Evolutionary conservation across 257 asterid species (phyloP).

Genomic region (Ballota nigra): DNA sequence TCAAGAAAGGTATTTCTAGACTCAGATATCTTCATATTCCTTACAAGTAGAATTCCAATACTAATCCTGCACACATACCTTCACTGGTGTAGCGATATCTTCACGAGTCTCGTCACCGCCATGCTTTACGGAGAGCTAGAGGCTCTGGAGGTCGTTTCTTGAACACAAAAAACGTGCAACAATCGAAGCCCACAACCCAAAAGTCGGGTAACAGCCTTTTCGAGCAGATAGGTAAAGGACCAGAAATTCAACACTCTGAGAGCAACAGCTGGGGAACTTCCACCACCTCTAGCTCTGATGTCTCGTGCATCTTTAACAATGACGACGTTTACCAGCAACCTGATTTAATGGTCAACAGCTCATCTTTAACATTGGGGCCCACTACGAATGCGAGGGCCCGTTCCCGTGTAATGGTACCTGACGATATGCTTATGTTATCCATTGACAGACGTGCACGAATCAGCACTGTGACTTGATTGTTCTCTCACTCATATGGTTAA

Average conservation of each 20-base stretch:
- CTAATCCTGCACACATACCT: neutral
- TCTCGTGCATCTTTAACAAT: conserved; percentile 57
- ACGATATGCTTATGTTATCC: conserved; percentile 37
- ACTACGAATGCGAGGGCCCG: conserved; percentile 11
- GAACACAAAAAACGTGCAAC: conserved; percentile 41
- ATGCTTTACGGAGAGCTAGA: conserved; percentile 63
- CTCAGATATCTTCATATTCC: neutral
- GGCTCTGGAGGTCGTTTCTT: conserved; percentile 71
- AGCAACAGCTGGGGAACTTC: conserved; percentile 53
- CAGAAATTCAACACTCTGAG: conserved; percentile 31
- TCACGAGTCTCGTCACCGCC: conserved; percentile 69
- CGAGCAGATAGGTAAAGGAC: conserved; percentile 9
- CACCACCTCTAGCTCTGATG: conserved; percentile 46
- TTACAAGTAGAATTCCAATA: neutral
- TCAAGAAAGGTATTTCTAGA: conserved; percentile 55
- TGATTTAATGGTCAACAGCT: conserved; percentile 5
- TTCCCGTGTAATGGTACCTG: conserved; percentile 30
- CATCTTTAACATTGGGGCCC: conserved; percentile 19
- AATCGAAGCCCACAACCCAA: conserved; percentile 28
- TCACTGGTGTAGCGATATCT: conserved; percentile 52
- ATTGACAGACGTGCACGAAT: conserved; percentile 34
- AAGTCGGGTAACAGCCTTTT: conserved; percentile 9
- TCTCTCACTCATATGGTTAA: conserved; percentile 22
- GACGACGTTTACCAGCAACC: conserved; percentile 40
- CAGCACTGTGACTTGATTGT: conserved; percentile 31